These are phyloP conservation scores for Clarkia xantiana DNA, from an alignment of 345 rosid species.

Conservation along the genomic window DNA sequence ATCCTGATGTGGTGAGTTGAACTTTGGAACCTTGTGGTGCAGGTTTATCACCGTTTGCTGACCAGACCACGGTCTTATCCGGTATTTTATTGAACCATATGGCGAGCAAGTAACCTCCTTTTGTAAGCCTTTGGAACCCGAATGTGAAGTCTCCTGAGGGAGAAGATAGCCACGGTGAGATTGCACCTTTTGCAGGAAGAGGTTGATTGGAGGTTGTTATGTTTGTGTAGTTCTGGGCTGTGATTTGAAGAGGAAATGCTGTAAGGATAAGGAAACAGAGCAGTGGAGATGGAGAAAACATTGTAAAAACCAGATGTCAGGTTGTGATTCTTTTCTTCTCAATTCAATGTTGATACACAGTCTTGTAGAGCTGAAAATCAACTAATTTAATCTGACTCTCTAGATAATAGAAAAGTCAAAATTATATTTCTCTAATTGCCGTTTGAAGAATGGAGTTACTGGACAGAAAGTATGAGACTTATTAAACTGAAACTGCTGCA, in stretches of 20 bases:
- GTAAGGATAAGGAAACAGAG: constrained; percentile 9
- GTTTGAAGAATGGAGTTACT: too few species aligned
- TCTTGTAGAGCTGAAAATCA: neutral
- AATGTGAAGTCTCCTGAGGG: constrained; percentile 31
- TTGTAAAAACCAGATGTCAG: constrained; percentile 1
- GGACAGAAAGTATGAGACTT: too few species aligned
- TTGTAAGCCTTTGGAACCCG: constrained; percentile 16
- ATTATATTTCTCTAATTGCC: too few species aligned
- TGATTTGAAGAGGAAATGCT: constrained; percentile 8
- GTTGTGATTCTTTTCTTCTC: neutral
- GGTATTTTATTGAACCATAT: constrained; percentile 32
- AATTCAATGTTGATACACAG: too few species aligned
- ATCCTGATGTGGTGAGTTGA: constrained; percentile 8
- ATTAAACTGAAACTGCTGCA: too few species aligned
- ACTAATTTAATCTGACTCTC: neutral
- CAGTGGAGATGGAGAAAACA: constrained; percentile 4
- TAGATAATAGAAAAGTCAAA: neutral
- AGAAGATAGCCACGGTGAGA: constrained; percentile 20
- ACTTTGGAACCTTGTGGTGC: constrained; percentile 16
- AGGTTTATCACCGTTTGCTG: constrained; percentile 18
- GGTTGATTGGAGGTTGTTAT: constrained; percentile 11
- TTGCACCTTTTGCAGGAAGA: constrained; percentile 12
- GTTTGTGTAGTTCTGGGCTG: constrained; percentile 17
- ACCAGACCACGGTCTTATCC: constrained; percentile 27
- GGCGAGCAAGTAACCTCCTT: constrained; percentile 15